Evolutionary conservation across 2,329 filamentous ascomycete genomes (phyloP).

Genomic region (Monosporascus sp.): DNA sequence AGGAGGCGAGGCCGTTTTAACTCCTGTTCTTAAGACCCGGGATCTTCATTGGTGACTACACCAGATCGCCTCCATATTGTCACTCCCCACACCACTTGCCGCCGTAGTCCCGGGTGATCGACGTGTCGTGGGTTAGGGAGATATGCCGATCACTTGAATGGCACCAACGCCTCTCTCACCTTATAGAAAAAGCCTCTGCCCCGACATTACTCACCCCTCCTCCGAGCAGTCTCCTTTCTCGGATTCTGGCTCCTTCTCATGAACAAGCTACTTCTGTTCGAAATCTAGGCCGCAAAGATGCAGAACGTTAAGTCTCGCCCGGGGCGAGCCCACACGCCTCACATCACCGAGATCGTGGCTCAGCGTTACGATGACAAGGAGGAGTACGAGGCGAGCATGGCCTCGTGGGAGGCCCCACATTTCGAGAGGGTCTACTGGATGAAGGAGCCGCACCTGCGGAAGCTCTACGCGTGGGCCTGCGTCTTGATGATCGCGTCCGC

Average conservation of each 20-base stretch:
- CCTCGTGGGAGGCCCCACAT: slow-evolving; percentile 39
- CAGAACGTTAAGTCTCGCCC: too few relatives aligned
- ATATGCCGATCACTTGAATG: too few relatives aligned
- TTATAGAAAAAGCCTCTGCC: not conserved
- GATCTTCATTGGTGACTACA: not conserved
- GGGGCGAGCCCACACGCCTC: not conserved
- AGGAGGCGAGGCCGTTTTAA: not conserved
- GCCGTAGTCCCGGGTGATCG: not conserved
- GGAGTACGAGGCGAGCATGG: slow-evolving; percentile 27
- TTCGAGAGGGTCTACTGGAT: slow-evolving; percentile 54
- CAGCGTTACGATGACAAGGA: slow-evolving; percentile 10
- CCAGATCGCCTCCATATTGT: not conserved
- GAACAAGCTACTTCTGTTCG: not conserved
- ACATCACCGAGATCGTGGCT: slow-evolving; percentile 8
- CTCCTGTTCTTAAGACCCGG: not conserved
- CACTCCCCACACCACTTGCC: not conserved
- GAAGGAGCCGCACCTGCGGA: slow-evolving; percentile 49
- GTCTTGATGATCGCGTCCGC: slow-evolving; percentile 56
- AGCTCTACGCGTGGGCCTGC: slow-evolving; percentile 46
- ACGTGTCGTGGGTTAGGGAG: not conserved
- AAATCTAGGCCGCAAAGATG: not conserved
- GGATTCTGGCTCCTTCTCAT: not conserved
- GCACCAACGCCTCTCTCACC: too few relatives aligned
- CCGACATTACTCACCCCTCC: not conserved
- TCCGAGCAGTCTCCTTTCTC: not conserved